Conservation (phyloP, 768 basidiomycete species). For the Macrolepiota albuminosa region DNA sequence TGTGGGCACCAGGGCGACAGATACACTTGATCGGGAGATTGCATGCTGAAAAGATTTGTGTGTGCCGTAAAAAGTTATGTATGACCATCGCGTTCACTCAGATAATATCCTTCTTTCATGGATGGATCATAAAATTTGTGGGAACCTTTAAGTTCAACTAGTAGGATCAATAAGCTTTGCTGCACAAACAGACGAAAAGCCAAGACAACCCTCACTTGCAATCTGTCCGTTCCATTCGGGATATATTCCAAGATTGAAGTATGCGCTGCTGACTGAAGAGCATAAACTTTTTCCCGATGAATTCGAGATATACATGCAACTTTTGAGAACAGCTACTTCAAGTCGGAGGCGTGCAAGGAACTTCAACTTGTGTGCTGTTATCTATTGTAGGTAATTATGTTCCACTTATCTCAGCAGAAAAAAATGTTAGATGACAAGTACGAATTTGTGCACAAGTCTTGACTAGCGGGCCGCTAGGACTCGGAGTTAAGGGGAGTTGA, state of each 20-base stretch:
- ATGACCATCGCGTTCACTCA: slow-evolving; percentile 8
- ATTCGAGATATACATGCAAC: not conserved
- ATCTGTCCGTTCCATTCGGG: slow-evolving; percentile 17
- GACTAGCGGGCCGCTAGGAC: not conserved
- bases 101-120: slow-evolving; percentile 13
- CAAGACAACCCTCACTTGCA: slow-evolving; percentile 4
- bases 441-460: not conserved
- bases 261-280: not conserved
- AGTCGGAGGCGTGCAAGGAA: not conserved
- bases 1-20: slow-evolving; percentile 12
- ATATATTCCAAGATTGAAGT: not conserved
- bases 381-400: not conserved
- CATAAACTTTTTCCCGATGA: not conserved
- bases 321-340: not conserved
- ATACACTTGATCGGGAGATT: slow-evolving; percentile 16
- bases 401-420: not conserved
- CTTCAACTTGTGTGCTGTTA: not conserved
- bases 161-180: slow-evolving; percentile 9
- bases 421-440: not conserved
- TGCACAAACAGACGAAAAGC: slow-evolving; percentile 11
- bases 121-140: slow-evolving; percentile 10
- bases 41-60: slow-evolving; percentile 12
- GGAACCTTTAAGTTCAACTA: slow-evolving; percentile 1
- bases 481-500: not conserved
- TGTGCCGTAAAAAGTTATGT: slow-evolving; percentile 19